phyloP scores from a whole-genome alignment of 2,329 filamentous ascomycete species.

The Pseudogymnoascus sp. region DNA sequence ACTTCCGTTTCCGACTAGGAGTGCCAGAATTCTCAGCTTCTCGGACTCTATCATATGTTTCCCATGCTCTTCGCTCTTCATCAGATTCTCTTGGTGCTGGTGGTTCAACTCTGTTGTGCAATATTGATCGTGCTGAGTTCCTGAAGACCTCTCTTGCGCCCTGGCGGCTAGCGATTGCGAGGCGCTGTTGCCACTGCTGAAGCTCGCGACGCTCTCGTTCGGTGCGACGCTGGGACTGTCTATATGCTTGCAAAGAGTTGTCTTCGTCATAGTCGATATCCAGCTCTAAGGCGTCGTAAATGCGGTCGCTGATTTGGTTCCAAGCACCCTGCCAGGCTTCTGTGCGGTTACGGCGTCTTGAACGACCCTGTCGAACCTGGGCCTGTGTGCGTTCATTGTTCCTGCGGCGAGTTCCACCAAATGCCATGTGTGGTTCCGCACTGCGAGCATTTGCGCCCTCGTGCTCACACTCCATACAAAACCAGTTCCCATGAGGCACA shows the following conservation, averaged over 20 bases:
- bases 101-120: slow-evolving; percentile 40
- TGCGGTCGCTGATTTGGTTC: slow-evolving; percentile 52
- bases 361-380: slow-evolving; percentile 40
- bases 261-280: slow-evolving; percentile 81
- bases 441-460: slow-evolving; percentile 30
- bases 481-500: slow-evolving; percentile 75
- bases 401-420: slow-evolving; percentile 21
- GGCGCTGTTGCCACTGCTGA: slow-evolving; percentile 71
- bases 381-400: slow-evolving; percentile 44
- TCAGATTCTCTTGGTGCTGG: slow-evolving; percentile 59
- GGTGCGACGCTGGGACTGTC: slow-evolving; percentile 44
- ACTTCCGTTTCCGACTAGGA: slow-evolving; percentile 63
- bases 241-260: slow-evolving; percentile 43
- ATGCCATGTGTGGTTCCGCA: slow-evolving; percentile 27
- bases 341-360: slow-evolving; percentile 56
- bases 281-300: slow-evolving; percentile 61
- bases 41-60: slow-evolving; percentile 77
- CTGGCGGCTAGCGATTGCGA: slow-evolving; percentile 72
- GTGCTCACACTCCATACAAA: slow-evolving; percentile 72
- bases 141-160: slow-evolving; percentile 67
- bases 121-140: slow-evolving; percentile 54
- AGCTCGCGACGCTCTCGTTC: slow-evolving; percentile 49
- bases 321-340: slow-evolving; percentile 87
- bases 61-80: slow-evolving; percentile 81
- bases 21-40: slow-evolving; percentile 50